Evolutionary conservation across 129 eudicot species (phyloP), one percentile per base, ranked within the genome.

Genomic region (Centaurea solstitialis): DNA sequence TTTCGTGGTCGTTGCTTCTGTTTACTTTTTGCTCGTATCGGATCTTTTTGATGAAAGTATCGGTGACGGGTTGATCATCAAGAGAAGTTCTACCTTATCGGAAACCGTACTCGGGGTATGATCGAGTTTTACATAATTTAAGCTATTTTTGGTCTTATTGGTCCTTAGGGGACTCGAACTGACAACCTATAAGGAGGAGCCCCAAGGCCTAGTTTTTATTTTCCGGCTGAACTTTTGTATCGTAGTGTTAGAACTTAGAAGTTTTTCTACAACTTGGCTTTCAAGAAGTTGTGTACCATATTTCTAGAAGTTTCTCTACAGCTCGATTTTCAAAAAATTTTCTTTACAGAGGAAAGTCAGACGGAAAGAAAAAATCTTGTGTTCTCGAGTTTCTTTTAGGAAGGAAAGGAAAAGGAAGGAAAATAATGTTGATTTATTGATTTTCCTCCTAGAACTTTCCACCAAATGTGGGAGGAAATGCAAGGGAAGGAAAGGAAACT

Each of bases 101-200:
- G 87, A 91, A 67, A 76, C 91, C 79, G 80, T 86, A 72, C 72
- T 93, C 24, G 98, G 96, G 89, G 98, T 93, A 86, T 39, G 87
- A 79, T 72, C 18, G 23, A 50, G 12, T 70, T 53, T 79, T 37
- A 79, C 76, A 18, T 68, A 45, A 73, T 70, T 43, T 53, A 79
- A 70, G 33, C 39, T 33, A 53, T 22, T 23, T 43, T 43, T 23
- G 20, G 62, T 39, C 15, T 61, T 61, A 6, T 64, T 45, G 59
- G 59, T 45, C 61, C 61, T 47, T 0, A 13, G 61, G 61, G 13
- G 59, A 45, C 15, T 45, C 15, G 59, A 45, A 45, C 4, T 45
- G n/a, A 45, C 59, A 0, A 45, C 59, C 59, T 45, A 45, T 45
- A 11, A 13, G 30, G 30, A 2, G 37, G 37, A 33, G 37, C 37